phyloP scores from a whole-genome alignment of 208 protist genomes.

The Acanthamoeba healyi region DNA sequence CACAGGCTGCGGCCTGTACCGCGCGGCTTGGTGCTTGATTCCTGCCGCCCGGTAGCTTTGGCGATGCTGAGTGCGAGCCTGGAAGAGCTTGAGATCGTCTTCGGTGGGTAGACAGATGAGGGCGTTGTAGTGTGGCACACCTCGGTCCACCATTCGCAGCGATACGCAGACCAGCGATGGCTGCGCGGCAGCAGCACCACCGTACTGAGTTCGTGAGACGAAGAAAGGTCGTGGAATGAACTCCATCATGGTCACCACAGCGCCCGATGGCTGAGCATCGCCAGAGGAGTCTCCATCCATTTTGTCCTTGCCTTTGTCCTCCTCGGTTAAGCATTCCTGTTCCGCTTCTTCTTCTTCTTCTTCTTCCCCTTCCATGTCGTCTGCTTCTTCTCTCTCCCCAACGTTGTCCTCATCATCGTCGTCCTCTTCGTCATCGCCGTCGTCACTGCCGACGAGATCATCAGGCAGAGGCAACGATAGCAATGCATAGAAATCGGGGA shows the following conservation, averaged over 20 bases:
- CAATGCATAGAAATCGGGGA: conserved; percentile 71
- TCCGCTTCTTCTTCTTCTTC: background rate
- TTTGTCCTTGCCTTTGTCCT: conserved; percentile 16
- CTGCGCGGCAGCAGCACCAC: conserved; percentile 13
- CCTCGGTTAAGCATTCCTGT: too few species aligned
- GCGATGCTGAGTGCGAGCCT: background rate
- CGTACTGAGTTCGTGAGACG: conserved; percentile 7
- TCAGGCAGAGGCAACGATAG: background rate
- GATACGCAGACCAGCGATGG: conserved; percentile 71
- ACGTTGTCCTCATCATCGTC: conserved; percentile 39
- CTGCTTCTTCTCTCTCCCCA: too few species aligned
- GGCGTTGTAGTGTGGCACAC: conserved; percentile 77
- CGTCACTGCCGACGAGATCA: conserved; percentile 1
- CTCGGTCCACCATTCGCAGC: conserved; percentile 73
- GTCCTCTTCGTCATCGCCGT: background rate
- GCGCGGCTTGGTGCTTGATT: too few species aligned
- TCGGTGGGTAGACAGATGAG: conserved; percentile 76
- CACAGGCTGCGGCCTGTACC: background rate
- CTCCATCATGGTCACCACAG: background rate
- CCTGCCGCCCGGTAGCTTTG: too few species aligned
- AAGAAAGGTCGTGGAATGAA: background rate
- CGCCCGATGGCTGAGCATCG: conserved; percentile 23
- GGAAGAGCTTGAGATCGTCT: conserved; percentile 30
- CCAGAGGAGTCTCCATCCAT: background rate
- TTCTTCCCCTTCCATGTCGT: background rate